Evolutionary conservation across 106 monocot genomes (phyloP).

Genomic region (Platanthera guangdongensis): DNA sequence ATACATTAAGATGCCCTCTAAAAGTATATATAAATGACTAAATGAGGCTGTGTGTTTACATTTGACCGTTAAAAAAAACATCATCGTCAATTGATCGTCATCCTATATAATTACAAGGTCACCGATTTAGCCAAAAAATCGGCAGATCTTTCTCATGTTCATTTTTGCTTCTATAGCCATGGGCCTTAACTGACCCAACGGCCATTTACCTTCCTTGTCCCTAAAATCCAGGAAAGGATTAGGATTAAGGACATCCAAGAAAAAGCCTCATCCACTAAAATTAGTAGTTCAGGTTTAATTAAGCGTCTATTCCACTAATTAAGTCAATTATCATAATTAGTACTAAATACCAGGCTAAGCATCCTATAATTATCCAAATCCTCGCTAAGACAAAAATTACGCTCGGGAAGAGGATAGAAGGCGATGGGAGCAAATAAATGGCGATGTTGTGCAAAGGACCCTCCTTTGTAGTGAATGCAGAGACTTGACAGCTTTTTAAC

Average conservation of each 20-base stretch:
- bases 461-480: constrained; percentile 2
- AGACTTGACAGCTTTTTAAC: not conserved
- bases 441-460: not conserved
- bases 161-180: too few species aligned
- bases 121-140: too few species aligned
- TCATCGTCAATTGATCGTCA: too few species aligned
- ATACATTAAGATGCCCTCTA: too few species aligned
- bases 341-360: not conserved
- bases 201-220: too few species aligned
- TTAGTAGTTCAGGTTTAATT: not conserved
- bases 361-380: not conserved
- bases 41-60: too few species aligned
- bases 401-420: not conserved
- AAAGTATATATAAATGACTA: too few species aligned
- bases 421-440: not conserved
- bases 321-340: not conserved
- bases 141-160: too few species aligned
- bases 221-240: not conserved
- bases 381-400: not conserved
- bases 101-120: too few species aligned
- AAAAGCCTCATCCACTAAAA: not conserved
- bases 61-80: too few species aligned
- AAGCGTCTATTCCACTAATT: not conserved
- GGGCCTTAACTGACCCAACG: too few species aligned
- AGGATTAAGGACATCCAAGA: not conserved